A percentile compares a stretch with the other conserved stretches of the same genome.
These are phyloP conservation scores for Microcos paniculata DNA, from an alignment of 345 rosid species.

Conservation along the genomic window DNA sequence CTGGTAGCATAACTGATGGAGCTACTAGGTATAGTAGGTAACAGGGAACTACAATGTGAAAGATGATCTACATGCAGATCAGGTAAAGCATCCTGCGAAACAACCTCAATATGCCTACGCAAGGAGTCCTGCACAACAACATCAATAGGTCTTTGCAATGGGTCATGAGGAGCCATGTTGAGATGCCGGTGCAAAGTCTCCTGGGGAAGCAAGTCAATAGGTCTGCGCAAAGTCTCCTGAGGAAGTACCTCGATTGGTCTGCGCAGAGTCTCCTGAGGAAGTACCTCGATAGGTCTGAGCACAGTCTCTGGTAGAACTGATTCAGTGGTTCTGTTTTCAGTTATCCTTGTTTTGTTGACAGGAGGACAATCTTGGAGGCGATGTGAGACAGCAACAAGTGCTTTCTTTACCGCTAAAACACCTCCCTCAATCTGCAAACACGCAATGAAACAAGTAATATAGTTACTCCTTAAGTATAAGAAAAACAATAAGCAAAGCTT, in stretches of 20 bases:
- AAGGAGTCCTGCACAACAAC: slow-evolving; percentile 24
- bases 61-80: slow-evolving; percentile 28
- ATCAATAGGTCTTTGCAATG: slow-evolving; percentile 25
- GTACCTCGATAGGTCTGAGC: slow-evolving; percentile 21
- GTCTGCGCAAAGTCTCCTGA: slow-evolving; percentile 27
- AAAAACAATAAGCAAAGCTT: not conserved
- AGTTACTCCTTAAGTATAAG: not conserved
- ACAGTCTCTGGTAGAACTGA: slow-evolving; percentile 13
- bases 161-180: slow-evolving; percentile 20
- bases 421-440: slow-evolving; percentile 76
- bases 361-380: slow-evolving; percentile 74
- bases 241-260: slow-evolving; percentile 22
- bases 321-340: slow-evolving; percentile 37
- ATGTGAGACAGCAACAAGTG: slow-evolving; percentile 65
- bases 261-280: slow-evolving; percentile 27
- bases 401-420: slow-evolving; percentile 66
- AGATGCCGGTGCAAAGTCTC: slow-evolving; percentile 26
- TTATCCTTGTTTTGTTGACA: slow-evolving; percentile 38
- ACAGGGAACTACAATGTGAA: slow-evolving; percentile 32
- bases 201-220: slow-evolving; percentile 29
- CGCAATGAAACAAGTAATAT: slow-evolving; percentile 19
- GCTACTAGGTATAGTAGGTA: slow-evolving; percentile 33
- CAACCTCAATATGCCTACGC: slow-evolving; percentile 28
- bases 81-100: slow-evolving; percentile 34
- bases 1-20: slow-evolving; percentile 36